These are phyloP conservation scores for Corylus heterophylla DNA, from an alignment of 306 rosid species.

Conservation along the genomic window DNA sequence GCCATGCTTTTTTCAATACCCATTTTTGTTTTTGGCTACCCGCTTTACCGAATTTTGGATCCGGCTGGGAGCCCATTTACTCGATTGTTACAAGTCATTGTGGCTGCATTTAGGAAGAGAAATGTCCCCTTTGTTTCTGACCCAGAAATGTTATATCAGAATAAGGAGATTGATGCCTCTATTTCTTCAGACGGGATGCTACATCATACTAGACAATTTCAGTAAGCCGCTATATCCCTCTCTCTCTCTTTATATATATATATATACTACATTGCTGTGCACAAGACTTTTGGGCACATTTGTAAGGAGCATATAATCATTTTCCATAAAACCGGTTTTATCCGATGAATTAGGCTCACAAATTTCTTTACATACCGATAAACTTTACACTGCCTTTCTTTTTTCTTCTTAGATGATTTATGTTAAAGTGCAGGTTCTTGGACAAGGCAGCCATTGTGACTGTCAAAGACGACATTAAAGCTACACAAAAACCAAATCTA, in stretches of 20 bases:
- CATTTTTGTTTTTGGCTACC: slow-evolving; percentile 61
- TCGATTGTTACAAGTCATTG: slow-evolving; percentile 63
- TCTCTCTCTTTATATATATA: background rate
- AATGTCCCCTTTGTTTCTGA: slow-evolving; percentile 36
- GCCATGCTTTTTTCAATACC: slow-evolving; percentile 81
- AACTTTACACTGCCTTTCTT: background rate
- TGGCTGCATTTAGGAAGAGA: slow-evolving; percentile 72
- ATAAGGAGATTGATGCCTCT: slow-evolving; percentile 64
- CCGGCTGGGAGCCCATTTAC: slow-evolving; percentile 89
- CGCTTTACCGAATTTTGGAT: slow-evolving; percentile 75
- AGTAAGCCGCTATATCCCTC: slow-evolving; percentile 39
- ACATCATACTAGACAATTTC: slow-evolving; percentile 57
- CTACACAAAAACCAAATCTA: slow-evolving; percentile 27
- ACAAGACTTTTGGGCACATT: no score
- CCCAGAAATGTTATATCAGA: slow-evolving; percentile 44
- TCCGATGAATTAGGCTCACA: no score
- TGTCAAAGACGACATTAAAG: slow-evolving; percentile 34
- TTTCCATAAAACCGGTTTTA: no score
- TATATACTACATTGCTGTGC: no score
- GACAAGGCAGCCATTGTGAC: slow-evolving; percentile 50
- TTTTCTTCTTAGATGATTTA: background rate
- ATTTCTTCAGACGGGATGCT: slow-evolving; percentile 68
- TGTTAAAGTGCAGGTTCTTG: slow-evolving; percentile 37
- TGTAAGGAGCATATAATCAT: no score
- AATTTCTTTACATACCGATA: no score